phyloP scores from a whole-genome alignment of 75 land plant genomes.

The Isoetes taiwanensis region DNA sequence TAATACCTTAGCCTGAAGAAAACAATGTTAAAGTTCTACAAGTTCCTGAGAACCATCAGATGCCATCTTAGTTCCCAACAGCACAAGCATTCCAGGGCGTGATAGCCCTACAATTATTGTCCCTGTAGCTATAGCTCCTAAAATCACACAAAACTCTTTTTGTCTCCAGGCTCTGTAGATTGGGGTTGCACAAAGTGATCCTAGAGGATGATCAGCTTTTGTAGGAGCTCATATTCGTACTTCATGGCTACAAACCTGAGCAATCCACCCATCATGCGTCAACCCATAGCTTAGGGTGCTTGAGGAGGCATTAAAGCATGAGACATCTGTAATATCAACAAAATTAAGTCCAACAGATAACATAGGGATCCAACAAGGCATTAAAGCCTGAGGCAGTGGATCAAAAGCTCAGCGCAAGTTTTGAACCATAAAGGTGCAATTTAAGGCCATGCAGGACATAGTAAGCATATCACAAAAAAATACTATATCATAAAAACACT shows the following conservation, averaged over 20 bases:
- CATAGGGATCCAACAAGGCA: no score
- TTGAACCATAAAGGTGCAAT: no score
- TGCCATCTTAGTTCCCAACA: conserved; percentile 48
- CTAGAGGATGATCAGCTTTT: conserved; percentile 55
- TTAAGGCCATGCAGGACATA: no score
- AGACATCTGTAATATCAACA: conserved; percentile 69
- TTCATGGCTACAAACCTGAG: conserved; percentile 67
- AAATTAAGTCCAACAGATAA: conserved; percentile 83
- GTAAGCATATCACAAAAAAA: no score
- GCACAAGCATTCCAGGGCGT: conserved; percentile 51
- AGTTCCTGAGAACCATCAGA: conserved; percentile 41
- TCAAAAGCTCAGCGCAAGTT: no score
- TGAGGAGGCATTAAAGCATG: conserved; percentile 59
- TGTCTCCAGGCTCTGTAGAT: conserved; percentile 76
- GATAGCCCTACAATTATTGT: conserved; percentile 53
- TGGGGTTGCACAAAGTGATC: conserved; percentile 39
- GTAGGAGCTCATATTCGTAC: conserved; percentile 81
- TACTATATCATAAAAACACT: no score
- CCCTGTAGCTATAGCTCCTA: conserved; percentile 19
- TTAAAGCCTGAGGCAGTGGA: no score
- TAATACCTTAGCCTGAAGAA: conserved; percentile 60
- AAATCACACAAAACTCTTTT: conserved; percentile 27
- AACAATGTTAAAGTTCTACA: conserved; percentile 39
- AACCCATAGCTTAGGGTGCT: conserved; percentile 83
- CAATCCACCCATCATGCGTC: conserved; percentile 57